phyloP scores from a whole-genome alignment of 331 rosid genomes.

The Quercus tomentella region DNA sequence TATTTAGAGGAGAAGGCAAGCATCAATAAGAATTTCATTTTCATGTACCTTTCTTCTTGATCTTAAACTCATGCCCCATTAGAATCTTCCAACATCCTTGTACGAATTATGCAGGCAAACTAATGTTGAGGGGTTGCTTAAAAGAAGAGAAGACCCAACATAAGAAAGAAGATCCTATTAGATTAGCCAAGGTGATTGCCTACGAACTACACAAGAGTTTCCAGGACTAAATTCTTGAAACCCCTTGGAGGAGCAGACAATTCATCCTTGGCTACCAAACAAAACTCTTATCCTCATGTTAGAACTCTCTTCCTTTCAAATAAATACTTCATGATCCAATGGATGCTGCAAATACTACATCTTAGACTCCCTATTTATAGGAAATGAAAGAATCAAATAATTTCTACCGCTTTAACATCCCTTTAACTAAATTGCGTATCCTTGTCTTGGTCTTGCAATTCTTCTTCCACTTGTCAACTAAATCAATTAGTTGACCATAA shows the following conservation, averaged over 20 bases:
- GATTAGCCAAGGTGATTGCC: slow-evolving; percentile 23
- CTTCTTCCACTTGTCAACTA: not conserved
- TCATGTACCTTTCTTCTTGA: not conserved
- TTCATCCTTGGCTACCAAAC: slow-evolving; percentile 25
- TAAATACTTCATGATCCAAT: not conserved
- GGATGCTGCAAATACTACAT: not conserved
- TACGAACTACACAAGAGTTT: not conserved
- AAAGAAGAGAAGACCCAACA: slow-evolving; percentile 12
- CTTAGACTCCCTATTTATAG: not conserved
- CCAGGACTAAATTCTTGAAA: not conserved
- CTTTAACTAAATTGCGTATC: not conserved
- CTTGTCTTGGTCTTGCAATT: not conserved
- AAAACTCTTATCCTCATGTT: slow-evolving; percentile 9
- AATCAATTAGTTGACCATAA: not conserved
- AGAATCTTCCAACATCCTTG: not conserved
- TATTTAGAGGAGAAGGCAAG: not conserved
- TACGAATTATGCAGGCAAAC: not conserved
- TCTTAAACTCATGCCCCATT: not conserved
- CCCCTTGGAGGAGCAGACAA: not conserved
- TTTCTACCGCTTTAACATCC: not conserved
- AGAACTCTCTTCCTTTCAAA: slow-evolving; percentile 7
- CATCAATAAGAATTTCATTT: not conserved
- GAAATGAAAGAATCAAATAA: not conserved
- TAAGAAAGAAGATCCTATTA: slow-evolving; percentile 5
- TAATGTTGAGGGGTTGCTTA: not conserved